These are phyloP conservation scores for Agrocybe chaxingu DNA, from an alignment of 768 basidiomycete species.

Conservation along the genomic window DNA sequence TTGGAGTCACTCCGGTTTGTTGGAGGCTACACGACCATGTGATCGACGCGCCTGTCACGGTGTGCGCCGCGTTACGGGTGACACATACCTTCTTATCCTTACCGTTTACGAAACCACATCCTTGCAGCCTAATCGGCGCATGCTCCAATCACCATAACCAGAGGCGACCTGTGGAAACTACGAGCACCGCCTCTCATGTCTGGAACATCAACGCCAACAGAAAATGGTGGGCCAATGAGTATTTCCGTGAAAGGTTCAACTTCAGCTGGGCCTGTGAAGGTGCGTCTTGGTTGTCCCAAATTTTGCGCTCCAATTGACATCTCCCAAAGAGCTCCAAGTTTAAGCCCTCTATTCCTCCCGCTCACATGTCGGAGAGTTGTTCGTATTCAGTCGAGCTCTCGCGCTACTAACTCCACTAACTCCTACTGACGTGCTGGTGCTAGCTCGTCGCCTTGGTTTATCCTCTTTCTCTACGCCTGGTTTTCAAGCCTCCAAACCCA, in stretches of 20 bases:
- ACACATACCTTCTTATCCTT: too few relatives aligned
- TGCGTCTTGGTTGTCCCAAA: too few relatives aligned
- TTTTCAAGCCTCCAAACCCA: constrained; percentile 21
- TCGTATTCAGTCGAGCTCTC: not conserved
- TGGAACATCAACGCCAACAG: too few relatives aligned
- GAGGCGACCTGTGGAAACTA: too few relatives aligned
- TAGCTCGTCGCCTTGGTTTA: constrained; percentile 21
- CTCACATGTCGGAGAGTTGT: constrained; percentile 2
- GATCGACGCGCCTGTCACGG: constrained; percentile 26
- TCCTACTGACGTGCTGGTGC: constrained; percentile 15
- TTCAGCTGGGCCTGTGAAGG: too few relatives aligned
- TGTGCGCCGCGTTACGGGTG: not conserved
- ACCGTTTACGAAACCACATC: too few relatives aligned
- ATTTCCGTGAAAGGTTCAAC: too few relatives aligned
- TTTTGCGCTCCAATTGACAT: not conserved
- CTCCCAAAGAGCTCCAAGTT: constrained; percentile 15
- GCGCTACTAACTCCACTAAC: not conserved
- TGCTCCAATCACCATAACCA: too few relatives aligned
- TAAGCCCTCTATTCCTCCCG: constrained; percentile 13
- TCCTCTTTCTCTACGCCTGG: constrained; percentile 46
- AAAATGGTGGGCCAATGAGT: too few relatives aligned
- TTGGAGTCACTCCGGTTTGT: not conserved
- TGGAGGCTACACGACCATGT: constrained; percentile 17
- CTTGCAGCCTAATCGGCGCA: too few relatives aligned
- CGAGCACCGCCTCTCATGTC: too few relatives aligned